phyloP scores from a whole-genome alignment of 108 stramenopile genomes.

The Fragilaria crotonensis region DNA sequence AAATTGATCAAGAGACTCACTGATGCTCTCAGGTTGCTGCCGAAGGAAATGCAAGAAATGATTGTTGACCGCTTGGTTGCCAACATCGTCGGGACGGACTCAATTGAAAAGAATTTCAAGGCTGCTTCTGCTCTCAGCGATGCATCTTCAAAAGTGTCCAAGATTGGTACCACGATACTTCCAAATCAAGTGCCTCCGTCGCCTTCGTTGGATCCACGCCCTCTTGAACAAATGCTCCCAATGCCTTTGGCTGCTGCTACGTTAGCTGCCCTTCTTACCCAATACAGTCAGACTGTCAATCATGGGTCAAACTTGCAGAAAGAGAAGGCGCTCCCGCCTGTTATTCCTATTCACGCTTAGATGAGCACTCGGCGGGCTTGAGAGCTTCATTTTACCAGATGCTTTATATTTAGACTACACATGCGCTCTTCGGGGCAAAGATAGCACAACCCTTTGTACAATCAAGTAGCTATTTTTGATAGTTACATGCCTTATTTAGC shows the following conservation, averaged over 20 bases:
- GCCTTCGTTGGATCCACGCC: conserved; percentile 2
- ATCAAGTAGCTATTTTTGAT: too few species aligned
- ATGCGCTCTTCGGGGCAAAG: too few species aligned
- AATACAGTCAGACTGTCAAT: conserved; percentile 29
- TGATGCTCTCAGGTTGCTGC: conserved; percentile 64
- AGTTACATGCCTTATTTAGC: too few species aligned
- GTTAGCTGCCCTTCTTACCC: conserved; percentile 58
- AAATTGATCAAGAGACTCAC: conserved; percentile 69
- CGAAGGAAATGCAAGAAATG: conserved; percentile 71
- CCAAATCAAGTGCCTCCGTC: conserved; percentile 5
- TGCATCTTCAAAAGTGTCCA: neutral
- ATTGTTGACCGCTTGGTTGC: conserved; percentile 71
- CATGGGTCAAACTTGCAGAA: conserved; percentile 3
- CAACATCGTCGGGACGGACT: conserved; percentile 44
- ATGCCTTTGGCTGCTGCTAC: conserved; percentile 75
- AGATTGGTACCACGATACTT: neutral
- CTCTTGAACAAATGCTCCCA: neutral
- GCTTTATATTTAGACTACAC: too few species aligned
- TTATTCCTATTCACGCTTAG: conserved; percentile 54
- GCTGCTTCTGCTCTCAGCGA: conserved; percentile 11
- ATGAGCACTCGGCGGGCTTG: neutral
- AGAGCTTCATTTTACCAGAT: too few species aligned
- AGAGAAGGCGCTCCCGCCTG: conserved; percentile 28
- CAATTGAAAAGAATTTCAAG: conserved; percentile 24
- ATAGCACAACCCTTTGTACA: too few species aligned